Evolutionary conservation across 1,139 yeast genomes (phyloP).

Genomic region (Candida frijolesensis): DNA sequence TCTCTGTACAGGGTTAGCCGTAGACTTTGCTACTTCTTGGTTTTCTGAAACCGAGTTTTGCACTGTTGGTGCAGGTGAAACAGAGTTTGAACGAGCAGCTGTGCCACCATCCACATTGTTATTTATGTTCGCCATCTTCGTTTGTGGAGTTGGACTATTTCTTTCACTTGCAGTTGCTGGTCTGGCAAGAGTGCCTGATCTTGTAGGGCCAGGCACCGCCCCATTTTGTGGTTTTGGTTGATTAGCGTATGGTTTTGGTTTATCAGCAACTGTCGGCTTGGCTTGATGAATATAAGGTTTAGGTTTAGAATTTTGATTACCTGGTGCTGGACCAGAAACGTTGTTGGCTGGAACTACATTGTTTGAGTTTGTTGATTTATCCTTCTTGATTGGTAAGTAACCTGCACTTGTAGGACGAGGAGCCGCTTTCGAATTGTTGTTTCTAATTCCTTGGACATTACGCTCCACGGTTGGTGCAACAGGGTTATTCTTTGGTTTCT

Average conservation of each 20-base stretch:
- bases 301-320: no score
- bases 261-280: no score
- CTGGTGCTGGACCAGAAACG: not conserved
- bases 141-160: conserved; percentile 1
- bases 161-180: conserved; percentile 1
- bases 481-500: conserved; percentile 1
- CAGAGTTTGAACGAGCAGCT: no score
- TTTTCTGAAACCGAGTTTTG: no score
- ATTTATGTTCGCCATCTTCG: no score
- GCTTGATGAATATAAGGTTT: no score
- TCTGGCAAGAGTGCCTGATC: conserved; percentile 8
- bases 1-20: not conserved
- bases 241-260: not conserved
- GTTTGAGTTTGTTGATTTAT: not conserved
- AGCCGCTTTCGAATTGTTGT: not conserved
- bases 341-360: conserved; percentile 1
- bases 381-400: conserved; percentile 3
- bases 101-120: no score
- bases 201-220: conserved; percentile 6
- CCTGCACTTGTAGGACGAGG: conserved; percentile 7
- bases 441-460: conserved; percentile 1
- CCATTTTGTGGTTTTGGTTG: conserved; percentile 4
- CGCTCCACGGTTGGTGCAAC: not conserved
- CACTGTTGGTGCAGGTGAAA: no score
- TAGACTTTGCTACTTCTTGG: no score